These are phyloP conservation scores for Maudiozyma turicensis DNA, from an alignment of 805 yeast species.

Conservation along the genomic window DNA sequence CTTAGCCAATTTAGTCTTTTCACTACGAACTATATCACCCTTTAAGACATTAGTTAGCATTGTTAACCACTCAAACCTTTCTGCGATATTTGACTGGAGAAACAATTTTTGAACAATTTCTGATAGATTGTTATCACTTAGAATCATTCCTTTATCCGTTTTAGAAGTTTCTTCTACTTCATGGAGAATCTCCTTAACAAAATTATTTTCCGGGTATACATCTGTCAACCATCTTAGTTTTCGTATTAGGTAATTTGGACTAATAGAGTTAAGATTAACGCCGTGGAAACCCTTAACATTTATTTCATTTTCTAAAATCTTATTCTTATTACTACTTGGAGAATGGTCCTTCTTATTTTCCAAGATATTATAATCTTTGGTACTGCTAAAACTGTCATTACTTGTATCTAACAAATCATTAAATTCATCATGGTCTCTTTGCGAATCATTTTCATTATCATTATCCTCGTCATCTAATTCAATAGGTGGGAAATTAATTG, in stretches of 20 bases:
- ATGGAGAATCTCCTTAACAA: not conserved
- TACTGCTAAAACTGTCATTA: not conserved
- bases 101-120: constrained; percentile 10
- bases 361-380: not conserved
- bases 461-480: constrained; percentile 6
- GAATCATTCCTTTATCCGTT: not conserved
- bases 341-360: not conserved
- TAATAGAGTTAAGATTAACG: not conserved
- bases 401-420: constrained; percentile 1
- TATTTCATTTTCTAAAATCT: not conserved
- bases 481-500: constrained; percentile 34
- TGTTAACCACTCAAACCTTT: constrained; percentile 91
- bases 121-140: not conserved
- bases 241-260: not conserved
- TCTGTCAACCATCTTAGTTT: not conserved
- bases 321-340: not conserved
- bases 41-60: constrained; percentile 85
- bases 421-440: constrained; percentile 1
- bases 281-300: not conserved
- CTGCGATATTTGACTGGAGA: constrained; percentile 40
- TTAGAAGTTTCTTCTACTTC: not conserved
- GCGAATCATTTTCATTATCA: constrained; percentile 15
- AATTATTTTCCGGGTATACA: not conserved
- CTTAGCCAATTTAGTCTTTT: constrained; percentile 65
- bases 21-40: constrained; percentile 89